Percentiles rank a stretch among this genome's conserved stretches.
phyloP scores from a whole-genome alignment of 306 rosid genomes.

The Cercis canadensis region DNA sequence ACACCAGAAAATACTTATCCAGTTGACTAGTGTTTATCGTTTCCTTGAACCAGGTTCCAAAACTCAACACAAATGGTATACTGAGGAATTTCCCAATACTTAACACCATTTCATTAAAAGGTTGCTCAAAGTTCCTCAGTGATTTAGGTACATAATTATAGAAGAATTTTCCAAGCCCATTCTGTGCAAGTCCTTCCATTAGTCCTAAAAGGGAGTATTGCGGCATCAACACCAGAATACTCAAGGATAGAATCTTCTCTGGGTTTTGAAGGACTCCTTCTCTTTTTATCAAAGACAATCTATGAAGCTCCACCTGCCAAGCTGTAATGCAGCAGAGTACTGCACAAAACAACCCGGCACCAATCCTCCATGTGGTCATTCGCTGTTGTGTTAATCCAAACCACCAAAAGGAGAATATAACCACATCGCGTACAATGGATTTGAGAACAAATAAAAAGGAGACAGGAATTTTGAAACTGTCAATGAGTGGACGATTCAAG shows the following conservation, averaged over 20 bases:
- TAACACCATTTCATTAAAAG: background rate
- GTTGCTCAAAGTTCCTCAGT: background rate
- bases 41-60: background rate
- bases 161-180: too few species aligned
- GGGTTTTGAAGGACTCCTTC: too few species aligned
- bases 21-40: background rate
- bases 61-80: background rate
- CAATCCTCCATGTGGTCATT: background rate
- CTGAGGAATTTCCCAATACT: background rate
- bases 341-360: background rate
- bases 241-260: background rate
- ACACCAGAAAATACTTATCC: background rate
- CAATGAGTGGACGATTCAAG: background rate
- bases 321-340: too few species aligned
- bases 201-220: background rate
- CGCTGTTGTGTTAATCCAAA: too few species aligned
- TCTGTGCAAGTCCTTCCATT: too few species aligned
- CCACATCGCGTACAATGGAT: background rate
- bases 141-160: background rate
- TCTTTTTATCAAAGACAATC: too few species aligned
- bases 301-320: too few species aligned
- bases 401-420: too few species aligned
- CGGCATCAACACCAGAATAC: background rate
- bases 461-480: background rate
- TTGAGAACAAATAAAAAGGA: background rate